phyloP scores from a whole-genome alignment of 495 filamentous ascomycete species.

The Talaromyces borbonicus region DNA sequence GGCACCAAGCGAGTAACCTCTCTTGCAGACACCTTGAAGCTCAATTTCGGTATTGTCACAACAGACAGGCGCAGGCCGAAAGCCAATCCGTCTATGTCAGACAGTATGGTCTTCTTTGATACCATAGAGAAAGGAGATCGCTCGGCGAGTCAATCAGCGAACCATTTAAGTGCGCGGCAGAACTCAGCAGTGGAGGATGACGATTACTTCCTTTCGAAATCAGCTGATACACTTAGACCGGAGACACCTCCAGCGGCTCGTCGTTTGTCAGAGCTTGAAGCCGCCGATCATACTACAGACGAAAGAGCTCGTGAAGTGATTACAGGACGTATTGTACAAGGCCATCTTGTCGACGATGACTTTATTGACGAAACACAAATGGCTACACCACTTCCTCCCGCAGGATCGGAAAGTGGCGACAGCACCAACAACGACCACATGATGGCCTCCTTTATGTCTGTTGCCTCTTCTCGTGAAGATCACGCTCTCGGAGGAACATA shows the following conservation, averaged over 20 bases:
- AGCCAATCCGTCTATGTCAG: conserved; percentile 47
- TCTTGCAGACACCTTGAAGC: conserved; percentile 86
- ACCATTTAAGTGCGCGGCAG: not conserved
- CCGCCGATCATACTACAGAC: conserved; percentile 66
- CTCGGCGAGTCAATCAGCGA: not conserved
- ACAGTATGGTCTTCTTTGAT: conserved; percentile 50
- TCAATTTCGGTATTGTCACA: conserved; percentile 95
- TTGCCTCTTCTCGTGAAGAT: conserved; percentile 41
- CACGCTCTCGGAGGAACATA: conserved; percentile 74
- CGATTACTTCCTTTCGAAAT: conserved; percentile 3
- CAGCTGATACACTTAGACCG: conserved; percentile 16
- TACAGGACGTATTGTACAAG: conserved; percentile 85
- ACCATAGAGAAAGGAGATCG: conserved; percentile 25
- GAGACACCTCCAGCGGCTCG: conserved; percentile 30
- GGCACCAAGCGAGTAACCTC: conserved; percentile 97
- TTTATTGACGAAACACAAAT: conserved; percentile 44
- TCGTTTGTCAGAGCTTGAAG: conserved; percentile 37
- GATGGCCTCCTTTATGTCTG: conserved; percentile 56
- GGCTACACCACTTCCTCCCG: conserved; percentile 51
- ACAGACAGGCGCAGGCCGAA: conserved; percentile 71
- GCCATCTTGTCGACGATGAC: conserved; percentile 92
- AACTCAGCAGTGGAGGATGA: conserved; percentile 2
- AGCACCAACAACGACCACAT: conserved; percentile 47
- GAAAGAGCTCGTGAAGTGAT: conserved; percentile 82
- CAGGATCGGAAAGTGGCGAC: conserved; percentile 22